Evolutionary conservation across 805 yeast genomes (phyloP).

Genomic region (Pichia deserticola): DNA sequence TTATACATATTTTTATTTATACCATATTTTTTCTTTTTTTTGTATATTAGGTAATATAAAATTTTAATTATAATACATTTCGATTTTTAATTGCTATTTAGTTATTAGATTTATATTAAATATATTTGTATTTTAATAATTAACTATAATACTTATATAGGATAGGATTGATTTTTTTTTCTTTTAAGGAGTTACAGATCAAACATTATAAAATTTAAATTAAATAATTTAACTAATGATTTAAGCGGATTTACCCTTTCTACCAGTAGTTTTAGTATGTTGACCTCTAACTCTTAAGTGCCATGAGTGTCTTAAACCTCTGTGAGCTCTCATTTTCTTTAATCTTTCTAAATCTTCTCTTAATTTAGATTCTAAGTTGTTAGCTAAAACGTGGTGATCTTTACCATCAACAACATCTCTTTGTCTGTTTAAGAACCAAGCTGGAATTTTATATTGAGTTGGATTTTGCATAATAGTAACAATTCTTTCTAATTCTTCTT

Average conservation of each 20-base stretch:
- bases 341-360: constrained; percentile 99
- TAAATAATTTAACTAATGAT: no score
- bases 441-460: constrained; percentile 97
- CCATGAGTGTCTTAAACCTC: constrained; percentile 99
- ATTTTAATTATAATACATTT: no score
- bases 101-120: no score
- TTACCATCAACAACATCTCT: constrained; percentile 97
- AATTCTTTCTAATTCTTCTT: constrained; percentile 99
- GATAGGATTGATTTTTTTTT: not conserved
- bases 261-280: constrained; percentile 99
- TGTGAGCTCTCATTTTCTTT: constrained; percentile 99
- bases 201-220: not conserved
- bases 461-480: constrained; percentile 99
- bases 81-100: no score
- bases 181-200: not conserved
- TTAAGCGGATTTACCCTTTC: constrained; percentile 63
- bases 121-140: not conserved
- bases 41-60: not conserved
- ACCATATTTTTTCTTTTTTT: not conserved
- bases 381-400: constrained; percentile 97
- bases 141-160: not conserved
- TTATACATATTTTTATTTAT: not conserved
- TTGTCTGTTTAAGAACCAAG: constrained; percentile 99
- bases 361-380: constrained; percentile 97
- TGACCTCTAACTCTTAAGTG: constrained; percentile 99